These are phyloP conservation scores for Marchantia paleacea DNA, from an alignment of 225 moss, liverwort and hornwort species.

Conservation along the genomic window DNA sequence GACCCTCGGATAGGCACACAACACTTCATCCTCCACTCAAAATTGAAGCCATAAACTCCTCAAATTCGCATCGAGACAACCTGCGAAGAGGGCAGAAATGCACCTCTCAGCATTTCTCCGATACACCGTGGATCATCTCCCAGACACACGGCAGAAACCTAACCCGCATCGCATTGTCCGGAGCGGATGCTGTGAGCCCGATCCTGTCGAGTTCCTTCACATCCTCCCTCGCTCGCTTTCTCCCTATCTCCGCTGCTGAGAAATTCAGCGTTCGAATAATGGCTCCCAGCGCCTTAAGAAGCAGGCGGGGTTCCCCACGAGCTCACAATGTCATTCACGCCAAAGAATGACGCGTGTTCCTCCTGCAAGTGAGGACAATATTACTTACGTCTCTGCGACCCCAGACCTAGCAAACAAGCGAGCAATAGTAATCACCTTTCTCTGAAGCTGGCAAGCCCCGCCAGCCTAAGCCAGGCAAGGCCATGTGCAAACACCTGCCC, in stretches of 20 bases:
- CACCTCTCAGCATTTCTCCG: background rate
- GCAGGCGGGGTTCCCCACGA: conserved; percentile 3
- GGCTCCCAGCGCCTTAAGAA: background rate
- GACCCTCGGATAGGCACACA: background rate
- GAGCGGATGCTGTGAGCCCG: background rate
- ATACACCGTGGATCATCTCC: background rate
- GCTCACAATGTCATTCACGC: background rate
- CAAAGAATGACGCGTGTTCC: background rate
- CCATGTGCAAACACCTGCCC: background rate
- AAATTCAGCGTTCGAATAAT: background rate
- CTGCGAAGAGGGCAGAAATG: background rate
- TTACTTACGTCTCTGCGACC: background rate
- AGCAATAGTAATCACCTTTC: background rate
- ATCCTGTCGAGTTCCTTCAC: background rate
- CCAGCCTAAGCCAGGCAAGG: too few species aligned
- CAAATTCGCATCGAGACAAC: background rate
- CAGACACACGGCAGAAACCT: background rate
- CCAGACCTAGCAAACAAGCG: background rate
- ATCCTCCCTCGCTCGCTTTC: background rate
- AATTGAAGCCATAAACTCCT: background rate
- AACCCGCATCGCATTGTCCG: background rate
- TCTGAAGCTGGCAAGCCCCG: background rate
- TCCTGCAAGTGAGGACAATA: background rate
- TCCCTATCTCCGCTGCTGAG: background rate
- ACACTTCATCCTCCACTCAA: background rate